A percentile compares a stretch with the other conserved stretches of the same genome.
These are phyloP conservation scores for Dactylellina haptotyla DNA, from an alignment of 2,329 filamentous ascomycete species.

Conservation along the genomic window DNA sequence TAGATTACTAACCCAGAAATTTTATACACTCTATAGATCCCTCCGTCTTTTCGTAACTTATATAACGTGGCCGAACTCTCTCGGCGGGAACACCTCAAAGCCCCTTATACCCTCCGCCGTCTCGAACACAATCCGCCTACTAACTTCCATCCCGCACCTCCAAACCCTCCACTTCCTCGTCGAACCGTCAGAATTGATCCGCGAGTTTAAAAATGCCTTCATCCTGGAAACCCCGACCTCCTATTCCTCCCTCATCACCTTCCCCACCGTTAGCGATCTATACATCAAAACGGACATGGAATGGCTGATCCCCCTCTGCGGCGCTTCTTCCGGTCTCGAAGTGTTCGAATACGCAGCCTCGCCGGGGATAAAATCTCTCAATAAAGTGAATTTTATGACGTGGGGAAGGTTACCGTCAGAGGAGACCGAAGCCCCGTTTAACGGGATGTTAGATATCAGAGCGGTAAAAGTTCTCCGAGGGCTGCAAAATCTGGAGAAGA, in stretches of 20 bases:
- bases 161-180: constrained; percentile 29
- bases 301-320: constrained; percentile 23
- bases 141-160: constrained; percentile 28
- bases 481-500: constrained; percentile 1
- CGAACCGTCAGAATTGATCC: constrained; percentile 12
- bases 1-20: no score
- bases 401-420: background rate
- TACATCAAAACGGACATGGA: constrained; percentile 24
- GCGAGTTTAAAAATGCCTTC: constrained; percentile 1
- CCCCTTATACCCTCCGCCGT: constrained; percentile 3
- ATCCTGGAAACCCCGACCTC: background rate
- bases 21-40: constrained; percentile 28
- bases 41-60: constrained; percentile 28
- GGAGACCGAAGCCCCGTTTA: background rate
- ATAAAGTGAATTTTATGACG: constrained; percentile 27
- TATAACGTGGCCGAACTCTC: constrained; percentile 23
- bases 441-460: constrained; percentile 14
- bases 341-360: constrained; percentile 28
- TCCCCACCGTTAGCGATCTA: constrained; percentile 22
- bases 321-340: constrained; percentile 2
- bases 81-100: constrained; percentile 18
- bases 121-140: background rate
- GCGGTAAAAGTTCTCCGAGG: constrained; percentile 18
- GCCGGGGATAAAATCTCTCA: background rate
- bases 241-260: background rate